Base-by-base conservation (phyloP, 2,329 filamentous ascomycete species). In the Aspergillus versicolor region DNA sequence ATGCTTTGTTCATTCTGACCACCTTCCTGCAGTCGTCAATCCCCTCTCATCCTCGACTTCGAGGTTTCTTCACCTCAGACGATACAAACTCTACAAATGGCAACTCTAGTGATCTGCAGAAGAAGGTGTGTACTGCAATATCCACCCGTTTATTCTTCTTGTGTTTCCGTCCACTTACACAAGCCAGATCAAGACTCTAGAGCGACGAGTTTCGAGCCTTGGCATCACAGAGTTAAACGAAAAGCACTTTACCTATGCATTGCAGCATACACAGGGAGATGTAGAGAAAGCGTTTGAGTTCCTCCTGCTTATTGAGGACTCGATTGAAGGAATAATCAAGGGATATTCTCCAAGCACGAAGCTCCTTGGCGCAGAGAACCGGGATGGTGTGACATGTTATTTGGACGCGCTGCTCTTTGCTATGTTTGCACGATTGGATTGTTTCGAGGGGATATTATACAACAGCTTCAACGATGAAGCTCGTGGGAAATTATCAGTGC, bases 371-470 rank as follows among this genome's bases (percentile, higher is more conserved):
- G 93, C 94, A 12, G 88, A 91, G 65, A 99, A 99, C 69, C 83
- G 92, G 47, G 83, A 88, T 44, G 85, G 84, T 47, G 91, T 96
- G 37, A 97, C 93, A n/a, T 99, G 94, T 77, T 97, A 95, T 71
- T 80, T 97, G 15, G 94, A 97, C 72, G 84, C 93, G 0, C 78
- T 97, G 21, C 82, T 99, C 1, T 97, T 97, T 71, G 89, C 93
- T 72, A 97, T 99, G 91, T 97, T 97, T 71, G 89, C 90, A 17
- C 88, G 90, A 59, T 81, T 97, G 38, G 88, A 91, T 63, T 92
- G 89, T 62, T 99, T 96, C 71, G 93, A 97, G 73, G 91, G 89
- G 48, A 96, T 97, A 81, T 81, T 97, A 34, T 92, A 90, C 71
- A 88, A 88, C 56, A 86, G 88, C 7, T 90, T 91, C 60, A 82